Percentiles rank a stretch among this genome's conserved stretches.
phyloP scores from a whole-genome alignment of 1,139 yeast genomes.

The Tardiomyces depauwii region DNA sequence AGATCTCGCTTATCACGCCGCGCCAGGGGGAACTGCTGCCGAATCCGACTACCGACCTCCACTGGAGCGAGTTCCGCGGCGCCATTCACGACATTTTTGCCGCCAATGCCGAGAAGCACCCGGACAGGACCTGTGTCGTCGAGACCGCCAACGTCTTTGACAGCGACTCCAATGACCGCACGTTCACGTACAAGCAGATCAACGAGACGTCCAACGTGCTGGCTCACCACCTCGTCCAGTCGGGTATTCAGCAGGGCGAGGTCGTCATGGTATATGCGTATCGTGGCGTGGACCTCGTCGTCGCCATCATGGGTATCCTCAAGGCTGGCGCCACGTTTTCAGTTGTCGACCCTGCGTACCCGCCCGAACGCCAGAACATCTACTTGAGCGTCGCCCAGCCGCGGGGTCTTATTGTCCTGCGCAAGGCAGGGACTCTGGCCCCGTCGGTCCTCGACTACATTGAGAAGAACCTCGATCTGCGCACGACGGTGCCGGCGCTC shows the following conservation, averaged over 20 bases:
- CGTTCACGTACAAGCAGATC: constrained; percentile 75
- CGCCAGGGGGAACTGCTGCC: constrained; percentile 56
- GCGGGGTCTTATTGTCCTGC: constrained; percentile 74
- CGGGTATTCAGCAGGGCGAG: constrained; percentile 83
- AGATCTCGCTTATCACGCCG: constrained; percentile 54
- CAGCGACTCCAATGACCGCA: constrained; percentile 46
- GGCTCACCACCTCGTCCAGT: constrained; percentile 72
- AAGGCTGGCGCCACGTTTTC: constrained; percentile 98
- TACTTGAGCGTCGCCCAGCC: constrained; percentile 92
- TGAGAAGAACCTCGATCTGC: constrained; percentile 53
- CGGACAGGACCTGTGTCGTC: constrained; percentile 81
- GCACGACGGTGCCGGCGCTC: constrained; percentile 65
- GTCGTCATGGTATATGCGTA: constrained; percentile 96
- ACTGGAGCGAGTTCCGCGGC: constrained; percentile 88
- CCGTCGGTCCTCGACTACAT: constrained; percentile 70
- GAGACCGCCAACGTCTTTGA: constrained; percentile 68
- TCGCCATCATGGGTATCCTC: constrained; percentile 94
- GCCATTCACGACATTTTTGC: constrained; percentile 93
- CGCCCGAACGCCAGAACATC: constrained; percentile 93
- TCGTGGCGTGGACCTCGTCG: constrained; percentile 93
- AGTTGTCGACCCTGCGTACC: constrained; percentile 97
- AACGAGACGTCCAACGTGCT: constrained; percentile 90
- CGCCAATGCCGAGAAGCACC: constrained; percentile 69
- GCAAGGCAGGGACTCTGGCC: constrained; percentile 79
- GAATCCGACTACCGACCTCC: constrained; percentile 77